These are phyloP conservation scores for Boeremia lycopersici DNA, from an alignment of 2,329 filamentous ascomycete genomes.

Conservation along the genomic window DNA sequence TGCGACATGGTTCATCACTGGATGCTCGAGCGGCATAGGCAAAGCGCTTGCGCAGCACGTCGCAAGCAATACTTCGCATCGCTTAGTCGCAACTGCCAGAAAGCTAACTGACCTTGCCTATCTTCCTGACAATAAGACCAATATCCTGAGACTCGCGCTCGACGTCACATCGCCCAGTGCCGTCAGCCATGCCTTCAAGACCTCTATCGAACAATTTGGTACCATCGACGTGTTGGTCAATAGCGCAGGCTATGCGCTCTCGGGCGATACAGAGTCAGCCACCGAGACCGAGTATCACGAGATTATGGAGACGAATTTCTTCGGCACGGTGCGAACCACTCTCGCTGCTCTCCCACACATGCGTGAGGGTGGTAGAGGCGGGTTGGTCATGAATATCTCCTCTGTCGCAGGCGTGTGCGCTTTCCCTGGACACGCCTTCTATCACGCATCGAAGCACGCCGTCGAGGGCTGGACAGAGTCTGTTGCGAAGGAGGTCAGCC, in stretches of 20 bases:
- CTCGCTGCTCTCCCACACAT: conserved; percentile 48
- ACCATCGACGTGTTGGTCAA: conserved; percentile 58
- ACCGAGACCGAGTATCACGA: conserved; percentile 41
- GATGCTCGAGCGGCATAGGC: conserved; percentile 59
- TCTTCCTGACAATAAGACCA: conserved; percentile 45
- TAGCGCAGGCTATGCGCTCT: conserved; percentile 54
- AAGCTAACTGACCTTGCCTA: conserved; percentile 50
- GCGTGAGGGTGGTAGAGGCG: conserved; percentile 42
- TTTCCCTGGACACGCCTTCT: conserved; percentile 31
- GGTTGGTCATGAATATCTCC: conserved; percentile 26
- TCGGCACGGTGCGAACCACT: conserved; percentile 50
- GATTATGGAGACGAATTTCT: conserved; percentile 54
- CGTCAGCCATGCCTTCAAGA: conserved; percentile 46
- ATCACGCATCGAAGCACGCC: conserved; percentile 34
- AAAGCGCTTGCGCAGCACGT: conserved; percentile 48
- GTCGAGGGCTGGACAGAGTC: conserved; percentile 54
- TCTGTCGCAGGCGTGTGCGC: conserved; percentile 27
- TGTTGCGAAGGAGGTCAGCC: conserved; percentile 52
- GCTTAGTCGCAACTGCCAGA: conserved; percentile 58
- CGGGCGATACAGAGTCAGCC: conserved; percentile 42
- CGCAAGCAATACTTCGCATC: conserved; percentile 47
- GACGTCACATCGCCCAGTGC: conserved; percentile 54
- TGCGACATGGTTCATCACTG: conserved; percentile 36
- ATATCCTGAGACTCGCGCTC: conserved; percentile 54
- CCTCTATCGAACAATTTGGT: conserved; percentile 72